phyloP scores from a whole-genome alignment of 768 basidiomycete species.

The Mycena belliarum region DNA sequence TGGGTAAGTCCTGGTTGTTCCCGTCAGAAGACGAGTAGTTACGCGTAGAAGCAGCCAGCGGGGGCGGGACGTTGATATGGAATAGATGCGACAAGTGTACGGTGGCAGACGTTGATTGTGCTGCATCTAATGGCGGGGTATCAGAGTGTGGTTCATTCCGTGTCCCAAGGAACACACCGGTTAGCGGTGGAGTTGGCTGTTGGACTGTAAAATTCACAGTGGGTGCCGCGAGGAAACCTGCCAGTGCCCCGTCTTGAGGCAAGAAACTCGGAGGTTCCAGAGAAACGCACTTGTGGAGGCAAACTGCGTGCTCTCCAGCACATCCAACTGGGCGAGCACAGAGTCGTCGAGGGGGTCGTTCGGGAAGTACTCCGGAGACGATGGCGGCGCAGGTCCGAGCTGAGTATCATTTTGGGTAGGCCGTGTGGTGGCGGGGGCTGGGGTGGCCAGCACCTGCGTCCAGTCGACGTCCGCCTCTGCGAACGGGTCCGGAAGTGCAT shows the following conservation, averaged over 20 bases:
- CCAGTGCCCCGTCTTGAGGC: neutral
- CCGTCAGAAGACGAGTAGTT: neutral
- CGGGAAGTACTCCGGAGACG: conserved; percentile 25
- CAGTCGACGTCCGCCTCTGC: conserved; percentile 53
- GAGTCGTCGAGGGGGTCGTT: conserved; percentile 34
- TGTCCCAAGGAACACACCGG: neutral
- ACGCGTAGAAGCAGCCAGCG: neutral
- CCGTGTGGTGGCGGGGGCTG: conserved; percentile 25
- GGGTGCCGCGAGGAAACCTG: neutral
- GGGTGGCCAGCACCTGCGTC: conserved; percentile 35
- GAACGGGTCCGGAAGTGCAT: conserved; percentile 54
- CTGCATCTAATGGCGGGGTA: neutral
- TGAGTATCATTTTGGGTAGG: conserved; percentile 17
- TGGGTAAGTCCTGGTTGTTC: neutral
- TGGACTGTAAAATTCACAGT: neutral
- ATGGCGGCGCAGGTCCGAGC: no score
- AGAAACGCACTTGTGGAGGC: neutral
- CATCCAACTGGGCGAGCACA: conserved; percentile 46
- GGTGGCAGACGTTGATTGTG: neutral
- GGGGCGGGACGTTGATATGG: neutral
- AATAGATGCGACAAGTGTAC: neutral
- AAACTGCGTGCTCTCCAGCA: conserved; percentile 34
- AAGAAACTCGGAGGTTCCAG: neutral
- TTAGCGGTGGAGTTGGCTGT: neutral
- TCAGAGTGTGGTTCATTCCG: neutral